Percentiles rank a stretch among this genome's conserved stretches.
phyloP scores from a whole-genome alignment of 495 filamentous ascomycete species.

The Talaromyces ruber region DNA sequence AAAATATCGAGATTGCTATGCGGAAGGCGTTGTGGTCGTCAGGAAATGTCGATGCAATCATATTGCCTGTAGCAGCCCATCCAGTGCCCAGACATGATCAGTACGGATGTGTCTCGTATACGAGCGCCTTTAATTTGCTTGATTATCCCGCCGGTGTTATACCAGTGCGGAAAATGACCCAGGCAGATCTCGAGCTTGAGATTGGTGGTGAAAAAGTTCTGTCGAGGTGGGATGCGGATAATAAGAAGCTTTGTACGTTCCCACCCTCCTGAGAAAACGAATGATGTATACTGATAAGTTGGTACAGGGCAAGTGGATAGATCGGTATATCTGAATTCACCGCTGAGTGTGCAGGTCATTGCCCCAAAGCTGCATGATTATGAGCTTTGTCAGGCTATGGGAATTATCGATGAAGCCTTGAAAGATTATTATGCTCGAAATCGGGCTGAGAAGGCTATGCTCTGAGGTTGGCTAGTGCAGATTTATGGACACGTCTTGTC shows the following conservation, averaged over 20 bases:
- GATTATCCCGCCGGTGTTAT: constrained; percentile 54
- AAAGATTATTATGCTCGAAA: constrained; percentile 9
- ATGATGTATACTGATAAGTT: constrained; percentile 6
- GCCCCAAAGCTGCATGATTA: constrained; percentile 51
- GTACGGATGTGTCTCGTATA: constrained; percentile 56
- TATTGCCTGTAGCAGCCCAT: constrained; percentile 49
- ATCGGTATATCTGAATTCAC: constrained; percentile 45
- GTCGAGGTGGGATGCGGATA: constrained; percentile 53
- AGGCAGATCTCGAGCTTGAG: constrained; percentile 39
- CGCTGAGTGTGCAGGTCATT: constrained; percentile 51
- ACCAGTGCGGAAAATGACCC: constrained; percentile 40
- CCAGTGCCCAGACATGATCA: constrained; percentile 55
- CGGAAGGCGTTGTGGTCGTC: constrained; percentile 43
- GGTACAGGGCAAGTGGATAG: constrained; percentile 43
- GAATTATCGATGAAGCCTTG: constrained; percentile 37
- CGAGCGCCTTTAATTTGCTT: constrained; percentile 49
- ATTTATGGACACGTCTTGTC: not conserved
- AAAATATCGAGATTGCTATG: constrained; percentile 44
- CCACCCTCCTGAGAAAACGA: not conserved
- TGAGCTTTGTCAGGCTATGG: constrained; percentile 47
- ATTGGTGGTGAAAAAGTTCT: constrained; percentile 28
- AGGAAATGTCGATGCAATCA: constrained; percentile 37
- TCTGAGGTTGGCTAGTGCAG: not conserved
- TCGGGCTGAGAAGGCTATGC: not conserved
- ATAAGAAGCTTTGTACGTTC: constrained; percentile 50